phyloP scores from a whole-genome alignment of 192 early-diverging fungal species.

The Coemansia sp. region DNA sequence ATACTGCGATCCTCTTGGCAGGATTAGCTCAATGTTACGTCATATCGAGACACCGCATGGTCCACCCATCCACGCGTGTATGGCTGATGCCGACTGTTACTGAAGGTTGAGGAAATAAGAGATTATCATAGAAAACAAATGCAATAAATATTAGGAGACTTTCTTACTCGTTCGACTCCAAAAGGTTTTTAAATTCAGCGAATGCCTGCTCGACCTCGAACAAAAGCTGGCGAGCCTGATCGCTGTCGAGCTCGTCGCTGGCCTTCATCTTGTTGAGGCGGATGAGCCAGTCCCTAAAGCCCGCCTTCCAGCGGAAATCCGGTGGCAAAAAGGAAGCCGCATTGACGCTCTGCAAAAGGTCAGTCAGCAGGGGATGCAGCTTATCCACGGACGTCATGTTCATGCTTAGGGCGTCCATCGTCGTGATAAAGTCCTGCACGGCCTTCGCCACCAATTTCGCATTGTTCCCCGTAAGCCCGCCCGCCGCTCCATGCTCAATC shows the following conservation, averaged over 20 bases:
- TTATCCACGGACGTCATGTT: constrained; percentile 85
- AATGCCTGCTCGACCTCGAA: constrained; percentile 87
- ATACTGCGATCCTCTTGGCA: not conserved
- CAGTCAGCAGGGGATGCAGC: constrained; percentile 83
- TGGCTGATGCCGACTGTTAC: too few species aligned
- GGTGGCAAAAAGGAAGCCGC: constrained; percentile 72
- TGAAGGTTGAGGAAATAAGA: too few species aligned
- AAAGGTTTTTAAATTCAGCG: constrained; percentile 61
- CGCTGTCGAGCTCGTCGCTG: constrained; percentile 77
- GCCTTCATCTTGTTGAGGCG: constrained; percentile 92
- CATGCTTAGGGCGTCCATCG: constrained; percentile 86
- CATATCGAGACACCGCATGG: not conserved
- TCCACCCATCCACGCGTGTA: not conserved
- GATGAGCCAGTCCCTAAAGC: constrained; percentile 87
- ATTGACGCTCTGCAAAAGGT: constrained; percentile 87
- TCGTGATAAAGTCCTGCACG: constrained; percentile 82
- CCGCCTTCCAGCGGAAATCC: constrained; percentile 81
- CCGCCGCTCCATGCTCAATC: constrained; percentile 74
- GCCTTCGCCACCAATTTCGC: constrained; percentile 86
- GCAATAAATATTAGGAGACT: not conserved
- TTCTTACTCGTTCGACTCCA: constrained; percentile 30
- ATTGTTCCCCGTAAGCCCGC: constrained; percentile 53
- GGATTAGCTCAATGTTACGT: not conserved
- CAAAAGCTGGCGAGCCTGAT: constrained; percentile 86
- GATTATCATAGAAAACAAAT: not conserved